Evolutionary conservation across 495 filamentous ascomycete genomes (phyloP), one percentile per base, ranked within the genome.

Genomic region (Penicillium bialowiezense): DNA sequence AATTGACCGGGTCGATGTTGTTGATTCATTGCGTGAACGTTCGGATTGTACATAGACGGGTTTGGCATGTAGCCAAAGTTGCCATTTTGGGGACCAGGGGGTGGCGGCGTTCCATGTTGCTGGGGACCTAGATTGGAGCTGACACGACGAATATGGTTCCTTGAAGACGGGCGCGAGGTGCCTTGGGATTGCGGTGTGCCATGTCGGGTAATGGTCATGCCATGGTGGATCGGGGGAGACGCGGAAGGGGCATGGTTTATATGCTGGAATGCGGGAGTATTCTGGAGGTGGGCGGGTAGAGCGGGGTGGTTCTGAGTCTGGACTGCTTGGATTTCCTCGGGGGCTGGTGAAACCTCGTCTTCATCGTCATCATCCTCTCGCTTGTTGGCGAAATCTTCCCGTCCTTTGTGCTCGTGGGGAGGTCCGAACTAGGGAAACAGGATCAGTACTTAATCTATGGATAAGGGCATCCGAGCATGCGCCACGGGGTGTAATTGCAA

Each of bases 341-440:
- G 84, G 5, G 83, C 86, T 8, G 86, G 79, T 20, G 77, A 77
- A 1, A 68, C 73, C 41, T 86, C 87, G 45, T 90, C 89, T 39
- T 98, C 93, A 33, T 97, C 93, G 44, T 96, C 91, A 31, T 89
- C 89, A 38, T 85, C 80, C 33, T 88, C 88, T 36, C 83, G 82
- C 70, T 90, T 89, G 54, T 88, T 88, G 56, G 82, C 84, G 70
- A 97, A 98, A 63, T 98, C 93, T 41, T 82, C 81, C 15, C 92
- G 93, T 1, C 92, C 91, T 77, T 97, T 97, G 65, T 97, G 91
- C 65, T 98, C 93, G 67, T 95, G 93, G 21, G 93, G 84, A 38
- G 80, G 84, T 40, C 90, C 90, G 75, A 91, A 95, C 91, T 98
- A 68, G 18, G 41, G 28, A 19, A 20, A 12, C 13, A 15, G 19